Evolutionary conservation across 1,284 basidiomycete genomes (phyloP), one percentile per base, ranked within the genome.

Genomic region (Austroboletus olivaceoglutinosus): DNA sequence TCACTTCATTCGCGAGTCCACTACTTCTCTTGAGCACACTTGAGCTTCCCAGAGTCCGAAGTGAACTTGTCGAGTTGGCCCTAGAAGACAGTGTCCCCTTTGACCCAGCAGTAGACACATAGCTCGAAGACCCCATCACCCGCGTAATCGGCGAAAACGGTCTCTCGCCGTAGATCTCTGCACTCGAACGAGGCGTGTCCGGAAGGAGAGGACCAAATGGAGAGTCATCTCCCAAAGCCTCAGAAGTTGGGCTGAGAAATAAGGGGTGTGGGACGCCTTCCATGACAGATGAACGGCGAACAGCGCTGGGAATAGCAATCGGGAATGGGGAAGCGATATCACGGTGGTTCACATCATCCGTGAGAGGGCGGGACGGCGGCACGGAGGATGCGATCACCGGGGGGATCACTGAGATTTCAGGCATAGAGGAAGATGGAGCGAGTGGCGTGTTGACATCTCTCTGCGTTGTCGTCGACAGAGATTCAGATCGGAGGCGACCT

Each of bases 161-260:
- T 11, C 57, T 50, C 12, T 64, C 50, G 11, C 60, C 60, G 15
- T 69, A 65, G 42, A 64, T 63, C 27, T 61, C 59, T n/a, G 63
- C 55, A 25, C 61, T 65, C 5, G 63, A 68, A 36, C 65, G 62
- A 0, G 63, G 58, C 0, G 64, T 65, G 36, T 69, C 64, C 1
- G 62, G 67, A 41, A 65, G 54, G 38, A 65, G 52, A 15, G 67
- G 67, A 13, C 67, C 64, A 25, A 65, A 65, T 12, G 64, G 64
- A 23, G 62, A 67, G 23, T 64, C 62, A 31, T 67, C 63, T 7
- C 45, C 53, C 49, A 48, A 19, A 22, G 51, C 22, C 43, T 54
- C 60, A 21, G 59, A 43, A 10, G 54, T 58, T 37, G 61, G 54
- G 5, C 59, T 67, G 19, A 55, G 55, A 30, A 57, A 50, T n/a